phyloP scores from a whole-genome alignment of 345 rosid species.

The Gossypium turneri region DNA sequence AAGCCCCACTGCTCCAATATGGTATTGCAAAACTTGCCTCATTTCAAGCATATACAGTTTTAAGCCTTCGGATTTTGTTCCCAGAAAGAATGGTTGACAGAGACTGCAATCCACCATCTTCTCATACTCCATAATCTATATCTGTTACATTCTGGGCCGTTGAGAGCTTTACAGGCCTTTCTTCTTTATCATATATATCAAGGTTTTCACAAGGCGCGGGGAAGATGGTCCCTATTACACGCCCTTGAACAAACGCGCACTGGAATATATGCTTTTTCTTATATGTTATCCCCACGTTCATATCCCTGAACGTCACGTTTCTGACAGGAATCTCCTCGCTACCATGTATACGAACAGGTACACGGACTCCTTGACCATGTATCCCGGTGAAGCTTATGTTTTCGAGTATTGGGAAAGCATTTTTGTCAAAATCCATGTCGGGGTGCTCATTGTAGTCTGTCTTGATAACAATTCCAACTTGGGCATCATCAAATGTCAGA shows the following conservation, averaged over 20 bases:
- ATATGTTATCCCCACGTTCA: slow-evolving; percentile 87
- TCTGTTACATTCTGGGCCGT: slow-evolving; percentile 68
- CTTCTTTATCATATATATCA: slow-evolving; percentile 78
- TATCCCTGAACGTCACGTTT: slow-evolving; percentile 73
- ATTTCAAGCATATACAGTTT: background rate
- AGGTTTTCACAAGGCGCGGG: slow-evolving; percentile 92
- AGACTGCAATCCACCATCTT: background rate
- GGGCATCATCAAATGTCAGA: slow-evolving; percentile 66
- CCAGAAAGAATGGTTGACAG: background rate
- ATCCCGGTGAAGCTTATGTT: slow-evolving; percentile 75
- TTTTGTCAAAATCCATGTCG: slow-evolving; percentile 67
- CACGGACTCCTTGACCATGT: slow-evolving; percentile 90
- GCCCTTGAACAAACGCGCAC: slow-evolving; percentile 84
- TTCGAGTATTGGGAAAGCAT: slow-evolving; percentile 58
- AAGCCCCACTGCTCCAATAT: slow-evolving; percentile 19
- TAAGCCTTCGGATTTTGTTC: background rate
- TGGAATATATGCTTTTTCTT: slow-evolving; percentile 94
- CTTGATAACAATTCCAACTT: slow-evolving; percentile 90
- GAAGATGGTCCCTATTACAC: slow-evolving; percentile 77
- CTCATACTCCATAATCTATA: slow-evolving; percentile 70
- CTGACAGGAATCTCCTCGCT: slow-evolving; percentile 78
- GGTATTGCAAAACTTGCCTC: slow-evolving; percentile 2
- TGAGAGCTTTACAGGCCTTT: slow-evolving; percentile 55
- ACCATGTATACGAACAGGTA: slow-evolving; percentile 91
- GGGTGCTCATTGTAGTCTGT: slow-evolving; percentile 98